These are phyloP conservation scores for Stagonosporopsis rhizophila DNA, from an alignment of 2,329 filamentous ascomycete genomes.

Conservation along the genomic window DNA sequence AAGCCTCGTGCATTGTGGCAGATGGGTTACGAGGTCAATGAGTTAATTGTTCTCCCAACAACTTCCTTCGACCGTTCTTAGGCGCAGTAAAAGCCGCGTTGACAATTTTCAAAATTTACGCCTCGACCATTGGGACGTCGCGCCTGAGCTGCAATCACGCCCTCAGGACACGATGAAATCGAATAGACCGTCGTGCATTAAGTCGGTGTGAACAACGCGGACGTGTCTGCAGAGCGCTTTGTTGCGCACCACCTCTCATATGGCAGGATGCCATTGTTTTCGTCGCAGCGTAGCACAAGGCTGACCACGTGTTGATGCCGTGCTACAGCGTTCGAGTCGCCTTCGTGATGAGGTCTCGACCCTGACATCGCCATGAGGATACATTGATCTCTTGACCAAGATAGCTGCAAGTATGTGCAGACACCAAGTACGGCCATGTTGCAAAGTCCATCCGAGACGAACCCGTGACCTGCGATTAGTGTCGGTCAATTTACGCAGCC, in stretches of 20 bases:
- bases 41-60: not conserved
- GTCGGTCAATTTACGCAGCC: not conserved
- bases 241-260: not conserved
- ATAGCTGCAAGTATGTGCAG: not conserved
- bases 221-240: conserved; percentile 32
- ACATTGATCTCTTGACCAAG: not conserved
- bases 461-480: not conserved
- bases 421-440: not conserved
- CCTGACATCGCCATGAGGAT: not conserved
- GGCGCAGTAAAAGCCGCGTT: not conserved
- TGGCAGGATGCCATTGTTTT: not conserved
- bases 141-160: not conserved
- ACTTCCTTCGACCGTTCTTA: not conserved
- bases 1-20: not conserved
- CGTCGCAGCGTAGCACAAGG: conserved; percentile 14
- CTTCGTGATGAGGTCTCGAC: not conserved
- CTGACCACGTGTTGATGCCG: conserved; percentile 8
- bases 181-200: not conserved
- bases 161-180: conserved; percentile 2
- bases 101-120: not conserved
- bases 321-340: not conserved
- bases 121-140: not conserved
- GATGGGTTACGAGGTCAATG: not conserved
- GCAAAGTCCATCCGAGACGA: not conserved
- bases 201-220: conserved; percentile 20